A percentile compares a stretch with the other conserved stretches of the same genome.
phyloP scores from a whole-genome alignment of 352 stramenopile genomes.

The Pythium periplocum region DNA sequence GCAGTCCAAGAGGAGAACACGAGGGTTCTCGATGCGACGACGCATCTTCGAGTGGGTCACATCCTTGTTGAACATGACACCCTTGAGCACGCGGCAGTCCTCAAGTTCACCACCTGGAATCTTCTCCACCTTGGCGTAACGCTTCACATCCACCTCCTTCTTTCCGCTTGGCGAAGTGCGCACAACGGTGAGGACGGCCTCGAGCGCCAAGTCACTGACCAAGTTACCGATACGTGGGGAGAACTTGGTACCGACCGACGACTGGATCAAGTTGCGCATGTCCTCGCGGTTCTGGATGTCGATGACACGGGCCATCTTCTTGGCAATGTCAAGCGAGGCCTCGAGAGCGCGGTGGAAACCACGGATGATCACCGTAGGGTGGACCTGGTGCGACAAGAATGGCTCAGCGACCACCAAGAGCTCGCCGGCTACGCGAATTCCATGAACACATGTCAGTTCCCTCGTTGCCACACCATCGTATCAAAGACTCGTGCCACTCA shows the following conservation, averaged over 20 bases:
- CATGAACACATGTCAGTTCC: neutral
- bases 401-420: constrained; percentile 96
- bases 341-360: constrained; percentile 90
- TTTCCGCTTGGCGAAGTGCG: constrained; percentile 75
- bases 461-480: neutral
- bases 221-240: constrained; percentile 94
- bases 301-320: constrained; percentile 90
- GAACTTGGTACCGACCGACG: constrained; percentile 98
- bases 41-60: constrained; percentile 99
- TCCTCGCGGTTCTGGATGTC: constrained; percentile 93
- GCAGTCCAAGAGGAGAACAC: constrained; percentile 98
- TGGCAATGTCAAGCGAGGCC: constrained; percentile 90
- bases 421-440: constrained; percentile 84
- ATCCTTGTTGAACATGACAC: constrained; percentile 99
- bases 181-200: constrained; percentile 95
- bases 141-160: constrained; percentile 99
- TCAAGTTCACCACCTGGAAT: constrained; percentile 96
- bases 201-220: constrained; percentile 96
- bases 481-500: constrained; percentile 12
- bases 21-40: constrained; percentile 97
- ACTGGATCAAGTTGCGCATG: constrained; percentile 96
- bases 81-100: constrained; percentile 94
- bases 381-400: constrained; percentile 95
- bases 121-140: constrained; percentile 99
- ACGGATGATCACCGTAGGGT: constrained; percentile 98